Base-by-base conservation (phyloP, 1,284 basidiomycete genomes). In the Pisolithus thermaeus region DNA sequence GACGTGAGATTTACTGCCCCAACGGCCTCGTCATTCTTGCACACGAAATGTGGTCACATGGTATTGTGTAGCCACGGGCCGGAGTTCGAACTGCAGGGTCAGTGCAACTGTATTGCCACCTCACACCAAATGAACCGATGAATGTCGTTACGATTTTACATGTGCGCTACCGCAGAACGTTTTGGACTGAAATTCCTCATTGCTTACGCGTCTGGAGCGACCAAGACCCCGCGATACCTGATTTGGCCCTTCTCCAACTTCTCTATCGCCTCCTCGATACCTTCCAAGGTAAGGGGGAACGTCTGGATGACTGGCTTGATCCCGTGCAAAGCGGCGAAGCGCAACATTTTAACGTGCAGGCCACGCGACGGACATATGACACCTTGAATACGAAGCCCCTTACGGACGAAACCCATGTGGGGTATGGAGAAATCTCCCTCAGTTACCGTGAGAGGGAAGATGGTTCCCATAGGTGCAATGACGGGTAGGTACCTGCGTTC, bases 191-290 rank as follows among this genome's bases (percentile, higher is more conserved):
- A n/a, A n/a, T 7, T 74, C 23, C 7, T 11, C 39, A 40, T 14
- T 40, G 18, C 8, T 7, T 27, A 27, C 27, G 23, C 12, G 11
- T 11, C 30, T 11, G 41, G 41, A 28, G 44, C 67, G 6, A 65
- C 60, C 40, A 70, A 41, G 1, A 70, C 68, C 0, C 60, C 68
- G 32, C 68, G 56, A 16, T 70, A 70, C 18, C 70, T 58, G 23
- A 71, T 23, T 23, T 54, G 51, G 3, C 68, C 68, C 2, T 52
- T 45, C 3, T 54, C 54, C 6, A 70, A 52, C 42, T 50, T 60
- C n/a, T 23, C 25, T 49, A 70, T 55, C 25, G 68, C 70, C 1
- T 62, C 56, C 40, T 64, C 62, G 2, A 70, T 65, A 1, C 68
- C 68, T 0, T 59, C 55, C 40, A 58, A 56, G 12, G 39, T 59